Evolutionary conservation across 225 moss, liverwort and hornwort species (phyloP).

Genomic region (Antitrichia curtipendula): DNA sequence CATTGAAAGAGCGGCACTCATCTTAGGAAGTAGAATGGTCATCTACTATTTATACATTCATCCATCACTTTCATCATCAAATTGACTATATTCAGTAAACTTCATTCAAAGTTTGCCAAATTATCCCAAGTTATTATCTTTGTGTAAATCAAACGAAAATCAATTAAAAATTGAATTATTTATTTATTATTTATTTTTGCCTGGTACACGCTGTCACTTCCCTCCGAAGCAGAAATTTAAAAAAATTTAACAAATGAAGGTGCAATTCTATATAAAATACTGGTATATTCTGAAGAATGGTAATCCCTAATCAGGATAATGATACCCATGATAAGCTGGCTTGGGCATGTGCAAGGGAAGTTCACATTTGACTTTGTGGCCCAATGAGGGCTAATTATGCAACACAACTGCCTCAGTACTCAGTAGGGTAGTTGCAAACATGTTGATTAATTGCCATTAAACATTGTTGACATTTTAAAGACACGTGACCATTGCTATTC

Average conservation of each 20-base stretch:
- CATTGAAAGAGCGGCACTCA: fast-evolving
- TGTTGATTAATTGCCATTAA: too few species aligned
- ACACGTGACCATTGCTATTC: not conserved
- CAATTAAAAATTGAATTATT: not conserved
- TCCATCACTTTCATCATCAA: not conserved
- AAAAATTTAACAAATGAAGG: not conserved
- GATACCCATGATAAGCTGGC: not conserved
- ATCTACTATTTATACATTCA: not conserved
- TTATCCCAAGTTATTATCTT: not conserved
- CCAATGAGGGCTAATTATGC: not conserved
- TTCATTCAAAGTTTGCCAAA: not conserved
- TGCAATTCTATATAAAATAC: not conserved
- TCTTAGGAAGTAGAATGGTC: too few species aligned
- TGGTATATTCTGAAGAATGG: not conserved
- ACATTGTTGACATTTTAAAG: not conserved
- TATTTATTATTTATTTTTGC: too few species aligned
- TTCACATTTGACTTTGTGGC: not conserved
- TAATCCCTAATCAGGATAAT: not conserved
- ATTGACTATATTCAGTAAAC: not conserved
- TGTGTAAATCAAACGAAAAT: not conserved
- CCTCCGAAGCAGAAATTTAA: not conserved
- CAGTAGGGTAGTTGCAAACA: not conserved
- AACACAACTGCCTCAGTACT: not conserved
- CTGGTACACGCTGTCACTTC: not conserved
- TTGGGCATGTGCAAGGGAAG: not conserved